These are phyloP conservation scores for Citeromyces hawaiiensis DNA, from an alignment of 1,139 yeast genomes.

Conservation along the genomic window DNA sequence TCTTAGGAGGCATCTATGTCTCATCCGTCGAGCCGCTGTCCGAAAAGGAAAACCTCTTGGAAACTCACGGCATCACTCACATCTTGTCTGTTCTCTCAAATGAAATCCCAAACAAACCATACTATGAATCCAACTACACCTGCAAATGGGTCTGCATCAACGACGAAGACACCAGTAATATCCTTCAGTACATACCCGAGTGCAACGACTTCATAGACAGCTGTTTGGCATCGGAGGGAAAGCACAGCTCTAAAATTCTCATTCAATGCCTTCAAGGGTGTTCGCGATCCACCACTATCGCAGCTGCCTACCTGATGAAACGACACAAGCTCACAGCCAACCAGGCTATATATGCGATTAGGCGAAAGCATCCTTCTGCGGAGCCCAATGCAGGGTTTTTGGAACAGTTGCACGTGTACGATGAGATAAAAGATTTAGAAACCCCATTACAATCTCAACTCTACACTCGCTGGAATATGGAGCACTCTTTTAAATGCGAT, in stretches of 20 bases:
- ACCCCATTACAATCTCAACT: slow-evolving; percentile 16
- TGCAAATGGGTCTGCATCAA: slow-evolving; percentile 57
- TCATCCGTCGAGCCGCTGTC: slow-evolving; percentile 46
- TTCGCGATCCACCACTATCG: slow-evolving; percentile 64
- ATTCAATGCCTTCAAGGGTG: slow-evolving; percentile 82
- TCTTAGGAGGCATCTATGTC: slow-evolving; percentile 52
- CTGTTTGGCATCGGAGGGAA: slow-evolving; percentile 35
- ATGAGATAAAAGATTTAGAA: slow-evolving; percentile 19
- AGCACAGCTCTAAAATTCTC: slow-evolving; percentile 33
- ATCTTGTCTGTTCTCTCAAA: slow-evolving; percentile 60
- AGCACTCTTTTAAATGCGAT: slow-evolving; percentile 20
- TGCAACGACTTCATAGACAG: slow-evolving; percentile 54
- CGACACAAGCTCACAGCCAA: slow-evolving; percentile 42
- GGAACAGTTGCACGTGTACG: slow-evolving; percentile 56
- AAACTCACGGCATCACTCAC: slow-evolving; percentile 43
- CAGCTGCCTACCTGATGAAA: slow-evolving; percentile 72
- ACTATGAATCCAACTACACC: slow-evolving; percentile 30
- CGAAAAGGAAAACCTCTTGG: slow-evolving; percentile 26
- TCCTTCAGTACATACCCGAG: slow-evolving; percentile 45
- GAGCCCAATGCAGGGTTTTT: slow-evolving; percentile 72
- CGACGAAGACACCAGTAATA: slow-evolving; percentile 51
- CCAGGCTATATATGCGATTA: slow-evolving; percentile 63
- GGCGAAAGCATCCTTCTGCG: slow-evolving; percentile 40
- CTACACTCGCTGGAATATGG: slow-evolving; percentile 39
- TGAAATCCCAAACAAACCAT: slow-evolving; percentile 28